Conservation (phyloP, 805 yeast species). For the Candida maris region DNA sequence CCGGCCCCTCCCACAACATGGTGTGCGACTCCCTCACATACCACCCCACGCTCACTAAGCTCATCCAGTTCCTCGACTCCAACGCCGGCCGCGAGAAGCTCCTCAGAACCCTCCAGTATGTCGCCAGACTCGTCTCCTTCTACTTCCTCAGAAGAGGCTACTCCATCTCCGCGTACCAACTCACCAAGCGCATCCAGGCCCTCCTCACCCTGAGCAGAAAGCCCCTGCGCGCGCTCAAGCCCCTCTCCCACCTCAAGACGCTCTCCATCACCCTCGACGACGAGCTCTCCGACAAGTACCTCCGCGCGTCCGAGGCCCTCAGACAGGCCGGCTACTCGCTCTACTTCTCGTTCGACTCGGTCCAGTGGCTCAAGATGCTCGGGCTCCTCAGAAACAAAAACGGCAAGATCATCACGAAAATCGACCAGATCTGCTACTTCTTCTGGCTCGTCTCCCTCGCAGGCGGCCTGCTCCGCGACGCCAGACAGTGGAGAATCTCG, state of each 20-base stretch:
- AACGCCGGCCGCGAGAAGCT: constrained; percentile 76
- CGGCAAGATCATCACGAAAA: constrained; percentile 33
- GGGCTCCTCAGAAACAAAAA: constrained; percentile 44
- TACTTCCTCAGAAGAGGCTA: constrained; percentile 54
- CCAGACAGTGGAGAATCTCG: constrained; percentile 48
- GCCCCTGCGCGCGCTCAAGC: constrained; percentile 79
- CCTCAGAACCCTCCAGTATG: constrained; percentile 74
- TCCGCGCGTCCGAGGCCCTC: constrained; percentile 48
- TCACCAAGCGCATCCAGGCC: constrained; percentile 53
- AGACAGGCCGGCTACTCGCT: constrained; percentile 61
- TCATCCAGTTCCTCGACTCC: constrained; percentile 61
- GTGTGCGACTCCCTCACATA: constrained; percentile 64
- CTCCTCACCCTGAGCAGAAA: constrained; percentile 74
- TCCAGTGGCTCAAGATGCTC: constrained; percentile 57
- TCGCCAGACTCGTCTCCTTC: constrained; percentile 67
- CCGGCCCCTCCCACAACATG: too few species aligned
- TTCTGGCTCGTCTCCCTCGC: constrained; percentile 76
- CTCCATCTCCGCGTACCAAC: constrained; percentile 41
- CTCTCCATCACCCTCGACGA: constrained; percentile 66
- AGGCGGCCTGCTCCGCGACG: constrained; percentile 58
- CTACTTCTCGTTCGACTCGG: constrained; percentile 60
- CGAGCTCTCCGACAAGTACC: constrained; percentile 58
- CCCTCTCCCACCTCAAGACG: constrained; percentile 65
- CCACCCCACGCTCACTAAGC: constrained; percentile 67
- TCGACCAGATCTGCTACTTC: constrained; percentile 57